Evolutionary conservation across 169 alveolate species (phyloP).

Genomic region (Plasmodium falciparum): DNA sequence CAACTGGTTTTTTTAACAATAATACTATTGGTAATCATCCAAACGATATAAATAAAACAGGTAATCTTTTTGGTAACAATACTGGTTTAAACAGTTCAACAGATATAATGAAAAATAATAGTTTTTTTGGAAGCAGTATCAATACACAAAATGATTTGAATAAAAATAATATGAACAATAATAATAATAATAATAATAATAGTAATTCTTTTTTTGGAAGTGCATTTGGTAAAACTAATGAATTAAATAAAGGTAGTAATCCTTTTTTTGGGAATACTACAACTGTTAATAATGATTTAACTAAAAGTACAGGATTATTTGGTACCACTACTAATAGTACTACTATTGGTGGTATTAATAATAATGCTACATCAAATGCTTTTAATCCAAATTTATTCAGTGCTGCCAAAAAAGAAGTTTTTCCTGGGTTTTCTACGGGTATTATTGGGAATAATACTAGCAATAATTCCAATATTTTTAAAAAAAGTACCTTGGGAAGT

Average conservation of each 20-base stretch:
- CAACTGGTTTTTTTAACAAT: neutral
- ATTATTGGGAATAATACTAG: slow-evolving; percentile 45
- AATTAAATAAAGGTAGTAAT: slow-evolving; percentile 42
- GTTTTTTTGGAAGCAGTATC: slow-evolving; percentile 6
- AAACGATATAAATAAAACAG: slow-evolving; percentile 11
- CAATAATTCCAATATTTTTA: slow-evolving; percentile 55
- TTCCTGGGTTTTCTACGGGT: slow-evolving; percentile 64
- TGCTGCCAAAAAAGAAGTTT: slow-evolving; percentile 72
- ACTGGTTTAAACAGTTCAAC: slow-evolving; percentile 11
- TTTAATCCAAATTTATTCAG: slow-evolving; percentile 67
- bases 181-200: slow-evolving; percentile 23
- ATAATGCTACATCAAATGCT: slow-evolving; percentile 31
- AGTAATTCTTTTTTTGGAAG: slow-evolving; percentile 45
- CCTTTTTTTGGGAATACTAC: slow-evolving; percentile 30
- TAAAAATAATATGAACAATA: slow-evolving; percentile 6
- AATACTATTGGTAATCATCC: neutral
- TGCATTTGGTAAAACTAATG: slow-evolving; percentile 3
- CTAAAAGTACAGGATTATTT: too few relatives aligned
- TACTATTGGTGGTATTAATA: slow-evolving; percentile 1
- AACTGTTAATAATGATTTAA: too few relatives aligned
- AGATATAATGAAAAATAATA: slow-evolving; percentile 13
- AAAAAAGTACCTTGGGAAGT: slow-evolving; percentile 69
- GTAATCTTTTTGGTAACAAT: neutral
- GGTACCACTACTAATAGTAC: neutral
- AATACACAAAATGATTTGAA: slow-evolving; percentile 27